A percentile compares a stretch with the other conserved stretches of the same genome.
Conservation (phyloP, 257 asterid species). For the Lycium barbarum region DNA sequence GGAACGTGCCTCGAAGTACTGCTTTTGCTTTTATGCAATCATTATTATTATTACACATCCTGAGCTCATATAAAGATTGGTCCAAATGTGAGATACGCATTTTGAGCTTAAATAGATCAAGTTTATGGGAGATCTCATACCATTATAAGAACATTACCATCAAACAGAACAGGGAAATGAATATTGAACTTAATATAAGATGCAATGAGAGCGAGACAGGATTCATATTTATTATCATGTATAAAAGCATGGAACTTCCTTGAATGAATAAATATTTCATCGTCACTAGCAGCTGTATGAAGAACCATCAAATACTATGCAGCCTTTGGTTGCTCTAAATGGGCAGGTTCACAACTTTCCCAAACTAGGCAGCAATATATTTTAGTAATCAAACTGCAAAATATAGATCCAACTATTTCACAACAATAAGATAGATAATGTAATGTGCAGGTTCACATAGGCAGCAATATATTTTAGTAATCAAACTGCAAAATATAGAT, state of each 20-base stretch:
- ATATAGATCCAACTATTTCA: background rate
- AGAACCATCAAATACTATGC: background rate
- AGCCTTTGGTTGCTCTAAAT: background rate
- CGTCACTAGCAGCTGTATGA: background rate
- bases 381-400: background rate
- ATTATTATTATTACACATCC: background rate
- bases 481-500: background rate
- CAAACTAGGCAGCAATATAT: background rate
- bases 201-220: background rate
- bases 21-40: background rate
- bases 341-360: background rate
- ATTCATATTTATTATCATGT: background rate
- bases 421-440: background rate
- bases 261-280: background rate
- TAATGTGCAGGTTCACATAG: conserved; percentile 22
- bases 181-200: background rate
- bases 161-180: no score
- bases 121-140: no score
- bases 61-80: background rate
- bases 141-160: no score
- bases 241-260: background rate
- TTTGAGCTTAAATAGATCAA: no score
- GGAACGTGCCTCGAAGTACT: background rate
- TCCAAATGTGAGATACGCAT: background rate
- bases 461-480: background rate